Evolutionary conservation across 495 filamentous ascomycete species (phyloP), one percentile per base, ranked within the genome.

Genomic region (Pyrenula massariospora): DNA sequence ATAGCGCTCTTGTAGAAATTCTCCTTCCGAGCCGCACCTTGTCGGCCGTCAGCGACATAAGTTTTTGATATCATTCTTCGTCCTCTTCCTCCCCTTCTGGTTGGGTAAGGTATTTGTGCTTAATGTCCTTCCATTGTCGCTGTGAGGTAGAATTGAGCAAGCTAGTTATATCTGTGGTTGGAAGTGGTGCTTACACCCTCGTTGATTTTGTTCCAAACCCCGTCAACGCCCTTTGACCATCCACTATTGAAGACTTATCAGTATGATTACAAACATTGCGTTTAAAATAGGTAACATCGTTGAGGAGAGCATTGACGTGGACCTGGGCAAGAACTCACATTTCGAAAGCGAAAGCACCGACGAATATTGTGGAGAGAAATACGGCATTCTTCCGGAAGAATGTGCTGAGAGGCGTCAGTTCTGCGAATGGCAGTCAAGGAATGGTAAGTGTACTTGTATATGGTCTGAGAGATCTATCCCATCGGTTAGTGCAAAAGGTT

Each of bases 91-190:
- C 79, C 61, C 89, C 85, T 58, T 76, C 76, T 10, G 64, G 65
- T 63, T 80, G 77, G 65, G 85, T 68, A 61, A 91, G 70, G 70
- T 96, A 99, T 66, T 80, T 84, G 67, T 82, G 72, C 69, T 93
- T 90, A 76, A 99, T 96, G 70, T 97, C 93, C 80, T 97, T 97
- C 94, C 94, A 99, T 92, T 97, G 94, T 62, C 93, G 89, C 88
- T 97, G 66, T 68, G 57, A 53, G 63, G 55, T 47, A 48, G 51
- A 52, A 54, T 54, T 51, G 12, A 21, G 65, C 79, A 64, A 77
- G 74, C 62, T 50, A n/a, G n/a, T n/a, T n/a, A n/a, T n/a, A n/a
- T n/a, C n/a, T 58, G 52, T 21, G 12, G 31, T 11, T 21, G 19
- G 19, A 52, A 24, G 20, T 8, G 19, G 22, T 10, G n/a, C 90